Conservation (phyloP, 1,284 basidiomycete genomes). For the Irpex sp. region DNA sequence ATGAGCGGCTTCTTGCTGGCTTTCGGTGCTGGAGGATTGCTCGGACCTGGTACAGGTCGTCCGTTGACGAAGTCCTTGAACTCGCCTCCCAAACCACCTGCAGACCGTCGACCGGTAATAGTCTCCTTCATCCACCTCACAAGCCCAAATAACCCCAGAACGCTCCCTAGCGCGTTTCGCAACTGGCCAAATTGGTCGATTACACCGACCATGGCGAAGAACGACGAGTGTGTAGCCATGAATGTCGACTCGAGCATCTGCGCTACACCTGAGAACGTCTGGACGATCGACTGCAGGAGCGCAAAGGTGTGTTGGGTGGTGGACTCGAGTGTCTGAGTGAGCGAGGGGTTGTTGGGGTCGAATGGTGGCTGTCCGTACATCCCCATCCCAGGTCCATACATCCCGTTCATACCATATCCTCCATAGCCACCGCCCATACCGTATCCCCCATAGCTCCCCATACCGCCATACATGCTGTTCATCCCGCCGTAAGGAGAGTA, state of each 20-base stretch:
- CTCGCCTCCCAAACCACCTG: slow-evolving; percentile 47
- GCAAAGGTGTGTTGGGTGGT: slow-evolving; percentile 93
- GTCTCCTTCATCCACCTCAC: slow-evolving; percentile 77
- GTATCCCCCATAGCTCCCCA: slow-evolving; percentile 35
- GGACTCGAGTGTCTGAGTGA: slow-evolving; percentile 85
- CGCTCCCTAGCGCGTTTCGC: slow-evolving; percentile 90
- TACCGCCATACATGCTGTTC: slow-evolving; percentile 32
- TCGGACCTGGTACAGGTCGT: slow-evolving; percentile 53
- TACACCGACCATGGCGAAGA: slow-evolving; percentile 99
- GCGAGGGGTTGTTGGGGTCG: slow-evolving; percentile 57
- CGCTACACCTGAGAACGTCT: slow-evolving; percentile 93
- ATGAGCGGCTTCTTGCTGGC: slow-evolving; percentile 89
- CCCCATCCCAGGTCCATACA: slow-evolving; percentile 34
- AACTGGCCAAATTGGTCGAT: slow-evolving; percentile 93
- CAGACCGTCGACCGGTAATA: slow-evolving; percentile 46
- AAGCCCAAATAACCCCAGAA: slow-evolving; percentile 89
- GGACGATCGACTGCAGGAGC: slow-evolving; percentile 92
- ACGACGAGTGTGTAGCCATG: slow-evolving; percentile 97
- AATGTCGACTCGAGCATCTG: slow-evolving; percentile 99
- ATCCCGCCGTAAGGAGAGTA: slow-evolving; percentile 39
- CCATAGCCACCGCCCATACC: slow-evolving; percentile 30
- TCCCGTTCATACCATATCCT: slow-evolving; percentile 33
- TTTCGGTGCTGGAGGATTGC: slow-evolving; percentile 44
- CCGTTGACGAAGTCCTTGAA: slow-evolving; percentile 72
- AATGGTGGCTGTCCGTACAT: slow-evolving; percentile 41